phyloP scores from a whole-genome alignment of 2,329 filamentous ascomycete species.

The Sclerotinia glacialis region DNA sequence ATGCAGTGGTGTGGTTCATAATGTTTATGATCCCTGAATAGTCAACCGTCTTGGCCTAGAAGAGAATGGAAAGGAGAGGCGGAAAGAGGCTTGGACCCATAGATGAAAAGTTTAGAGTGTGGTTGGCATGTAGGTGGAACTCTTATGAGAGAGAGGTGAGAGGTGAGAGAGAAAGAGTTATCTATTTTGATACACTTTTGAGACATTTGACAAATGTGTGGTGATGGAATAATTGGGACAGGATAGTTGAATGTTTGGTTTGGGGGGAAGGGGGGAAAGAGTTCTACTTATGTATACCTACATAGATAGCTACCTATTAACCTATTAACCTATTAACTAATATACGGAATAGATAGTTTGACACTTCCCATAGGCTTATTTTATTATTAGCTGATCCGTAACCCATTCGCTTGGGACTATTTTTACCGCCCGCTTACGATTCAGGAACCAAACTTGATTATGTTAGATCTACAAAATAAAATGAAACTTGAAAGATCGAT shows the following conservation, averaged over 20 bases:
- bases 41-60: not conserved
- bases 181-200: not conserved
- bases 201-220: not conserved
- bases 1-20: not conserved
- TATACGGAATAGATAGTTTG: no score
- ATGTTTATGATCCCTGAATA: not conserved
- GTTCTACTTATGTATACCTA: no score
- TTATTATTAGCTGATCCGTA: no score
- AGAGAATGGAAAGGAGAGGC: not conserved
- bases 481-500: not conserved
- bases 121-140: not conserved
- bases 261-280: no score
- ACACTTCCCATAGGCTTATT: no score
- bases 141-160: not conserved
- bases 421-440: not conserved
- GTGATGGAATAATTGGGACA: not conserved
- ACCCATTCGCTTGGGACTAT: not conserved
- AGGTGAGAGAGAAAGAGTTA: not conserved
- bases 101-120: not conserved
- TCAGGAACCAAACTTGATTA: not conserved
- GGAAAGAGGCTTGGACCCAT: not conserved
- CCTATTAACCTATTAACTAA: no score
- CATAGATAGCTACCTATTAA: no score
- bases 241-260: no score
- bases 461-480: not conserved